Evolutionary conservation across 129 eudicot genomes (phyloP).

Genomic region (Pulicaria dysenterica): DNA sequence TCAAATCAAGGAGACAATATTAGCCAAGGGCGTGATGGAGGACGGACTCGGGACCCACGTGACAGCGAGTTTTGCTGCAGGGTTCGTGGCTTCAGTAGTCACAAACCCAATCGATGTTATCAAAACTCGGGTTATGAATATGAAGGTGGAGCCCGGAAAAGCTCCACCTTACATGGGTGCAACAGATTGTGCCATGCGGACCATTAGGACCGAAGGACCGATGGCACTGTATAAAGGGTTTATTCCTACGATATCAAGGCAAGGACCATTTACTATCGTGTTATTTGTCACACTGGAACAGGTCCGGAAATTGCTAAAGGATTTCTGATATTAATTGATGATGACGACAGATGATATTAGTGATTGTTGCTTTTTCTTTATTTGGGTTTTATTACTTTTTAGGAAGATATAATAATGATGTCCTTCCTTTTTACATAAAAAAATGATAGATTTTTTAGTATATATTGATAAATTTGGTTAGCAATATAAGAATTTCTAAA

Average conservation of each 20-base stretch:
- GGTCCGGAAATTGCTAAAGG: slow-evolving; percentile 78
- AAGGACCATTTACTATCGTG: slow-evolving; percentile 91
- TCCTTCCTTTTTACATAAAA: not conserved
- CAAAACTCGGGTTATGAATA: slow-evolving; percentile 84
- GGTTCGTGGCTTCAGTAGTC: slow-evolving; percentile 84
- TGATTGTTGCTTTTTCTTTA: not conserved
- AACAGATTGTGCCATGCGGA: slow-evolving; percentile 65
- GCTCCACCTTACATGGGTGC: slow-evolving; percentile 73
- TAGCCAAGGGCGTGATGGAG: slow-evolving; percentile 50
- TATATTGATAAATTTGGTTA: not conserved
- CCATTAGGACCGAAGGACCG: slow-evolving; percentile 61
- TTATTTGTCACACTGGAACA: slow-evolving; percentile 88
- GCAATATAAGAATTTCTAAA: too few species aligned
- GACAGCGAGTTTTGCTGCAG: slow-evolving; percentile 87
- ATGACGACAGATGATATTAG: slow-evolving; percentile 37
- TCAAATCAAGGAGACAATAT: slow-evolving; percentile 66
- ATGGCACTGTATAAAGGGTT: slow-evolving; percentile 87
- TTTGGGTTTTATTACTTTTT: not conserved
- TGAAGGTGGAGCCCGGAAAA: slow-evolving; percentile 68
- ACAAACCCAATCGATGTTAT: slow-evolving; percentile 88
- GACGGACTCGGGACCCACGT: slow-evolving; percentile 92
- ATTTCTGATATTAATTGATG: slow-evolving; percentile 49
- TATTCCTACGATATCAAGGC: slow-evolving; percentile 84
- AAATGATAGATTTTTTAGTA: not conserved
- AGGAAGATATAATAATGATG: not conserved